Percentiles rank a stretch among this genome's conserved stretches.
phyloP scores from a whole-genome alignment of 345 rosid species.

The Arabis alpina region DNA sequence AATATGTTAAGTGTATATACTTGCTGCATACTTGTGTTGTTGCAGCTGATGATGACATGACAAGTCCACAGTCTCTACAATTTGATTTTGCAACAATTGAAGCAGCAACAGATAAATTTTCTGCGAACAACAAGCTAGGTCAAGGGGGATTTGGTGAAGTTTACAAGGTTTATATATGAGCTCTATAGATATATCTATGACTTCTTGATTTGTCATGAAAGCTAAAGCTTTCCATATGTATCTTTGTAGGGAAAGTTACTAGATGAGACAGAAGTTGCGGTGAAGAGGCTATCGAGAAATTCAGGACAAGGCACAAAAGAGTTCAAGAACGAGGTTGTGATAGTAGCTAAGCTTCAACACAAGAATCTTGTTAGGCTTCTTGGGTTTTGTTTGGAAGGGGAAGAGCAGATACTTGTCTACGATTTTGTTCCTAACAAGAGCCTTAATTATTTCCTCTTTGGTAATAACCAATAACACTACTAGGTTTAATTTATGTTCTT shows the following conservation, averaged over 20 bases:
- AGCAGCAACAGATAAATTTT: constrained; percentile 19
- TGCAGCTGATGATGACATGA: constrained; percentile 20
- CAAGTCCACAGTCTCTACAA: constrained; percentile 17
- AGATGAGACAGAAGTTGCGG: constrained; percentile 32
- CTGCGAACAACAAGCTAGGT: constrained; percentile 11
- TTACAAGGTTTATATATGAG: constrained; percentile 6
- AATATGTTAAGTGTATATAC: not conserved
- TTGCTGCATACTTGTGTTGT: not conserved
- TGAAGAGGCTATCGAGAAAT: constrained; percentile 31
- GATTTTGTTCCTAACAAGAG: constrained; percentile 40
- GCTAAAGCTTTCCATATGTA: not conserved
- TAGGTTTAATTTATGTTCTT: not conserved
- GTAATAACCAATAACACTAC: not conserved
- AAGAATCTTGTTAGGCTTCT: constrained; percentile 39
- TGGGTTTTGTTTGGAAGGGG: constrained; percentile 36
- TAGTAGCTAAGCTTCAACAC: constrained; percentile 41
- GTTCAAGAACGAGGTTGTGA: constrained; percentile 38
- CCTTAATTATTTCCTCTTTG: constrained; percentile 39
- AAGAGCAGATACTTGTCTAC: constrained; percentile 34
- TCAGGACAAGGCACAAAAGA: constrained; percentile 36
- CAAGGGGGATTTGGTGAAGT: constrained; percentile 23
- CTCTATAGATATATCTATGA: not conserved
- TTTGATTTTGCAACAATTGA: constrained; percentile 30
- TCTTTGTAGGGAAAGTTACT: constrained; percentile 23
- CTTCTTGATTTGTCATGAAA: not conserved